A percentile compares a stretch with the other conserved stretches of the same genome.
phyloP scores from a whole-genome alignment of 1,284 basidiomycete genomes.

The Chiua sp. region DNA sequence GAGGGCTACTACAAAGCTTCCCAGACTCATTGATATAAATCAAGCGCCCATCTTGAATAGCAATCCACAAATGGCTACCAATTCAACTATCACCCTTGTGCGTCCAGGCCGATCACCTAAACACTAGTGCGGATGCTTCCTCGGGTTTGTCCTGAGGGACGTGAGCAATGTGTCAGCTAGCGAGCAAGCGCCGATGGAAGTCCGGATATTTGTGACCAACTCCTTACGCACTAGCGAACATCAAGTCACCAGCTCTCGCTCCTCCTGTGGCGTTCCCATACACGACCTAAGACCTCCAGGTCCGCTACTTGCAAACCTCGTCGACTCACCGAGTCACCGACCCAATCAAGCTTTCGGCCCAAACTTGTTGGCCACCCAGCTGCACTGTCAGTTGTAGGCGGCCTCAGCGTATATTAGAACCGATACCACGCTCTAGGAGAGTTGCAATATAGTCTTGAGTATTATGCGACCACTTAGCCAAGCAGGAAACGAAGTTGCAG shows the following conservation, averaged over 20 bases:
- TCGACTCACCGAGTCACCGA: too few relatives aligned
- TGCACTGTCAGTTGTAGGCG: conserved; percentile 82
- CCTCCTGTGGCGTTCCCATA: conserved; percentile 62
- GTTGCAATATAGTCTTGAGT: conserved; percentile 71
- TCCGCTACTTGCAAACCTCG: conserved; percentile 52
- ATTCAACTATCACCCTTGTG: neutral
- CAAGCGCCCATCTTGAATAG: neutral
- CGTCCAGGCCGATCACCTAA: conserved; percentile 57
- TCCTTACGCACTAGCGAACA: conserved; percentile 66
- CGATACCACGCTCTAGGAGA: conserved; percentile 74
- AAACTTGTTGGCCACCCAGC: conserved; percentile 78
- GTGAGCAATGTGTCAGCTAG: conserved; percentile 36
- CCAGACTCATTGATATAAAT: neutral
- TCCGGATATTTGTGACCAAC: conserved; percentile 67
- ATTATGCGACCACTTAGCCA: conserved; percentile 65
- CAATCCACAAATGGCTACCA: neutral
- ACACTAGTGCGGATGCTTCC: conserved; percentile 60
- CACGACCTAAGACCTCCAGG: conserved; percentile 64
- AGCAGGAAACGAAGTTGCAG: conserved; percentile 49
- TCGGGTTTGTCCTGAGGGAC: conserved; percentile 73
- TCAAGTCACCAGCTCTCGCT: conserved; percentile 66
- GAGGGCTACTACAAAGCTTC: neutral
- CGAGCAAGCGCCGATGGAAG: conserved; percentile 4
- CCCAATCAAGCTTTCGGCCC: conserved; percentile 81
- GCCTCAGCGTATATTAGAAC: conserved; percentile 82